A percentile compares a stretch with the other conserved stretches of the same genome.
These are phyloP conservation scores for Trichoderma endophyticum DNA, from an alignment of 2,329 filamentous ascomycete species.

Conservation along the genomic window DNA sequence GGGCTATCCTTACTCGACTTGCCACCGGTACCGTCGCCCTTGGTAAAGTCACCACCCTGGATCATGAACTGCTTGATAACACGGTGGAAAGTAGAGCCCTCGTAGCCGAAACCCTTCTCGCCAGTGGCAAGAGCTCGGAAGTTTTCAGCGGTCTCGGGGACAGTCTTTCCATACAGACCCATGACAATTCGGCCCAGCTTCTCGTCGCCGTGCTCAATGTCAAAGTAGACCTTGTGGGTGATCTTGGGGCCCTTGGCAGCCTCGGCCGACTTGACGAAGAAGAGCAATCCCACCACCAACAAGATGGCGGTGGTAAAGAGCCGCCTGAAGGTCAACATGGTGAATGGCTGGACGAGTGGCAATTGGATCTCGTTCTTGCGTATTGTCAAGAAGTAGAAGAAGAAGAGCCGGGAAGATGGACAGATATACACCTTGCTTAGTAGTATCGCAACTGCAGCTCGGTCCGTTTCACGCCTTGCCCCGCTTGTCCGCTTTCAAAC, in stretches of 20 bases:
- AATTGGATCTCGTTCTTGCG: not conserved
- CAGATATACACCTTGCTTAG: slow-evolving; percentile 22
- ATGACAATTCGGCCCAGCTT: slow-evolving; percentile 71
- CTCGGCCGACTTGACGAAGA: slow-evolving; percentile 71
- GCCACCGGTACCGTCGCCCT: slow-evolving; percentile 76
- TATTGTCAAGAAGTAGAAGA: not conserved
- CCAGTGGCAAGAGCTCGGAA: slow-evolving; percentile 78
- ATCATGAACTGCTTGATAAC: slow-evolving; percentile 92
- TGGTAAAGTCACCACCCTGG: slow-evolving; percentile 86
- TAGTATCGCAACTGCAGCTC: not conserved
- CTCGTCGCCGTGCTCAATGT: slow-evolving; percentile 74
- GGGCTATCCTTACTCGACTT: slow-evolving; percentile 67
- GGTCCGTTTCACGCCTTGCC: slow-evolving; percentile 22
- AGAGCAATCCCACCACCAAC: slow-evolving; percentile 68
- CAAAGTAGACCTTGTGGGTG: slow-evolving; percentile 92
- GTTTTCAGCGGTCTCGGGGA: slow-evolving; percentile 72
- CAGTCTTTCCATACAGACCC: slow-evolving; percentile 83
- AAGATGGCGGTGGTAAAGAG: slow-evolving; percentile 71
- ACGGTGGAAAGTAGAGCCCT: slow-evolving; percentile 81
- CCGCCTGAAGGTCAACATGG: slow-evolving; percentile 73
- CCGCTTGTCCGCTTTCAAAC: slow-evolving; percentile 18
- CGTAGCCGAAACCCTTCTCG: slow-evolving; percentile 82
- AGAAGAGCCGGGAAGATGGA: not conserved
- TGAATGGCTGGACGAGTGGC: slow-evolving; percentile 30
- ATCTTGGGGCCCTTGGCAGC: slow-evolving; percentile 88